A percentile compares a stretch with the other conserved stretches of the same genome.
Evolutionary conservation across 148 eudicot species (phyloP).

Genomic region (Silene latifolia): DNA sequence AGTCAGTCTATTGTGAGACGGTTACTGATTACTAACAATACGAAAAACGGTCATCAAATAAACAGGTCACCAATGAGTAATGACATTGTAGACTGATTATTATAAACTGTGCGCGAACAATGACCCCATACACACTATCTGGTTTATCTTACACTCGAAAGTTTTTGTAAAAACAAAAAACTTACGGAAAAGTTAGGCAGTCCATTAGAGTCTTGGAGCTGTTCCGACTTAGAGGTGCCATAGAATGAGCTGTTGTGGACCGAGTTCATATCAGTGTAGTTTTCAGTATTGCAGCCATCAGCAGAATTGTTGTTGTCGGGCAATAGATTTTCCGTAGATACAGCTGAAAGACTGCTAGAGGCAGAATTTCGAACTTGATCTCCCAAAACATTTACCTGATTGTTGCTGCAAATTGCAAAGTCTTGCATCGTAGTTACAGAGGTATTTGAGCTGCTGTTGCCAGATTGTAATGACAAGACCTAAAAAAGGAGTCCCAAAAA

Average conservation of each 20-base stretch:
- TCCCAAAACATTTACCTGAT: constrained; percentile 44
- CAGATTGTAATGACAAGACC: constrained; percentile 52
- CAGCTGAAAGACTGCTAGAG: constrained; percentile 54
- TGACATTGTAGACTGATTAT: not conserved
- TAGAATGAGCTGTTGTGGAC: constrained; percentile 43
- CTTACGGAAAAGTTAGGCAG: constrained; percentile 70
- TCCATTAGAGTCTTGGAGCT: constrained; percentile 51
- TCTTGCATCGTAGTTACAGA: constrained; percentile 42
- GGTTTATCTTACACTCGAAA: too few species aligned
- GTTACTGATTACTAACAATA: too few species aligned
- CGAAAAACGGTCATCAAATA: too few species aligned
- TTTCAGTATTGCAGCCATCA: constrained; percentile 40
- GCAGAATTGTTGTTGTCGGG: constrained; percentile 41
- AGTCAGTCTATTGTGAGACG: too few species aligned
- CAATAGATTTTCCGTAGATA: constrained; percentile 44
- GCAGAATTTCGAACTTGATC: constrained; percentile 50
- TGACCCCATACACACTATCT: too few species aligned
- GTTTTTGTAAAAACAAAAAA: not conserved
- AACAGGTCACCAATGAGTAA: too few species aligned
- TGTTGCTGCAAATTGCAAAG: constrained; percentile 43
- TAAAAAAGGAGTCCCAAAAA: constrained; percentile 14
- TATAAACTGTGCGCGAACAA: too few species aligned
- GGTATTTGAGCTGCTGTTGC: constrained; percentile 51
- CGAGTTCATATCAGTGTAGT: constrained; percentile 53
- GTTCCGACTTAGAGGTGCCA: constrained; percentile 49